A percentile compares a stretch with the other conserved stretches of the same genome.
phyloP scores from a whole-genome alignment of 2,329 filamentous ascomycete genomes.

The Hymenotorrendiella dingleyae region DNA sequence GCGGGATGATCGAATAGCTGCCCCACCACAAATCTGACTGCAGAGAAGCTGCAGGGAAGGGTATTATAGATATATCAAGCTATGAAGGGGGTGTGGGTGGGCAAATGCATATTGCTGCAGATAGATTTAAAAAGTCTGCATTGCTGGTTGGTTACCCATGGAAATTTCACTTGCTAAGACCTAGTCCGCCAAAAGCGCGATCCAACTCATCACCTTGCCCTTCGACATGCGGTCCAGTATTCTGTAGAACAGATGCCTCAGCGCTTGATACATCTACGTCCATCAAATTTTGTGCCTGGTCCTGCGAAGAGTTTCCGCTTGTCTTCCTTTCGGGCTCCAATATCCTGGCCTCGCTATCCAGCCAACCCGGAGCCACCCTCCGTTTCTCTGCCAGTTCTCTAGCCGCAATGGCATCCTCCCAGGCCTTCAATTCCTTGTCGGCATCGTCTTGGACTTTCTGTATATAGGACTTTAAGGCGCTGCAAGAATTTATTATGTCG shows the following conservation, averaged over 20 bases:
- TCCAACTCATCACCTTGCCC: slow-evolving; percentile 47
- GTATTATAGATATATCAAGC: not conserved
- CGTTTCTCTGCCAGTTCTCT: slow-evolving; percentile 75
- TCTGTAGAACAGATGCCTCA: slow-evolving; percentile 26
- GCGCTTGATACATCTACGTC: slow-evolving; percentile 27
- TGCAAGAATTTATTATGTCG: slow-evolving; percentile 77
- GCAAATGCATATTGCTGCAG: too few species aligned
- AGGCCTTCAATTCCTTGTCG: slow-evolving; percentile 57
- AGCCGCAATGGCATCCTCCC: slow-evolving; percentile 60
- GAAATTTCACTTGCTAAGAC: slow-evolving; percentile 24
- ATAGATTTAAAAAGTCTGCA: too few species aligned
- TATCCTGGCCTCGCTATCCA: slow-evolving; percentile 66
- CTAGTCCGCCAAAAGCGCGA: slow-evolving; percentile 44
- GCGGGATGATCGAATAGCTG: slow-evolving; percentile 1
- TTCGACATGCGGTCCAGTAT: slow-evolving; percentile 31
- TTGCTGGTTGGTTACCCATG: too few species aligned
- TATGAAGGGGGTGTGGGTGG: too few species aligned
- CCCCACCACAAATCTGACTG: not conserved
- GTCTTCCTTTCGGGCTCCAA: slow-evolving; percentile 57
- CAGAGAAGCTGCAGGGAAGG: not conserved
- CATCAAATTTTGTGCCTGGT: slow-evolving; percentile 24
- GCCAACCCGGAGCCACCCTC: slow-evolving; percentile 71
- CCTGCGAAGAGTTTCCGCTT: slow-evolving; percentile 3
- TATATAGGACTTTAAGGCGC: slow-evolving; percentile 71
- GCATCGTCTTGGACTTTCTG: slow-evolving; percentile 62